A percentile compares a stretch with the other conserved stretches of the same genome.
Conservation (phyloP, 345 rosid species). For the Punica granatum region DNA sequence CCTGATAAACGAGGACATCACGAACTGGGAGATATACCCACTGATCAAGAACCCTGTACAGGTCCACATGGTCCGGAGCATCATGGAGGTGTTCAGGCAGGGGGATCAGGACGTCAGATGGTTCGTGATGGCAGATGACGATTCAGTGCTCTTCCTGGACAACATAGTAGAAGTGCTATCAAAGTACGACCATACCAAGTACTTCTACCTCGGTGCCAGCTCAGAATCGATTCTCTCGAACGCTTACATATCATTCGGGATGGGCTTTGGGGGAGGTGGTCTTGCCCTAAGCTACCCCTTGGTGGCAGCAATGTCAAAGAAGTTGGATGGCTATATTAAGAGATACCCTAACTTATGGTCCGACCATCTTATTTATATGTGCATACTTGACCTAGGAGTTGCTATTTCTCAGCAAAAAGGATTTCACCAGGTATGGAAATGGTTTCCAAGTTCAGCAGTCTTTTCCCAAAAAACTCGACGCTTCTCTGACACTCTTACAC, state of each 20-base stretch:
- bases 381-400: constrained; percentile 48
- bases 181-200: constrained; percentile 44
- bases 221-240: constrained; percentile 39
- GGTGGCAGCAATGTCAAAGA: constrained; percentile 30
- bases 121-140: constrained; percentile 45
- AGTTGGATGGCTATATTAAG: constrained; percentile 38
- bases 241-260: constrained; percentile 30
- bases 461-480: neutral
- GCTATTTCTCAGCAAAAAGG: constrained; percentile 34
- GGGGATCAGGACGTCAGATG: constrained; percentile 26
- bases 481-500: neutral
- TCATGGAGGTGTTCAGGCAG: constrained; percentile 33
- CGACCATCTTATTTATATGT: constrained; percentile 30
- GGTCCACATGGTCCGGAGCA: constrained; percentile 33
- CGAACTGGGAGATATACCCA: constrained; percentile 17
- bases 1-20: constrained; percentile 34
- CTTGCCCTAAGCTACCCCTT: constrained; percentile 56
- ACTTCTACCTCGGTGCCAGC: constrained; percentile 39
- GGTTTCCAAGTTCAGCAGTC: neutral
- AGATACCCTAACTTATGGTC: constrained; percentile 32
- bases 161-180: constrained; percentile 37
- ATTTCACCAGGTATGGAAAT: constrained; percentile 46
- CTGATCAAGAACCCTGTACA: constrained; percentile 17
- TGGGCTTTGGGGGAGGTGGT: constrained; percentile 74
- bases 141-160: constrained; percentile 37